Evolutionary conservation across 371 early-diverging fungal species (phyloP), one percentile per base, ranked within the genome.

Genomic region (Haplosporangium sp.): DNA sequence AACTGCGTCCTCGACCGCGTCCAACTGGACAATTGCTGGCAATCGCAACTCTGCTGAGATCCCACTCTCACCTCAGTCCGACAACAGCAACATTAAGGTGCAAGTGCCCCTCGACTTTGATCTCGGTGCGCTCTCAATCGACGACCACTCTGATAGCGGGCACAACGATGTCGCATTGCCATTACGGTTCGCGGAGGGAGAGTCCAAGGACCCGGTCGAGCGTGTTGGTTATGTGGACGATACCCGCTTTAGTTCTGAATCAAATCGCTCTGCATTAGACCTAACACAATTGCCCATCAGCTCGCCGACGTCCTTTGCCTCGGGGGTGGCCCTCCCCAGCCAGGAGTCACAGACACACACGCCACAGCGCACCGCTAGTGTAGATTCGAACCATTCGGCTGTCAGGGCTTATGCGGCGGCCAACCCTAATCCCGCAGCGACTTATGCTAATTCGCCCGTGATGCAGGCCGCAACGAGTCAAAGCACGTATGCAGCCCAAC

Each of bases 221-320:
- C 56, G 80, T 14, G 59, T 56, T 20, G 80, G 80, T 1, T 79
- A 79, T 46, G 80, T 55, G 5, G 80, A 79, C 36, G 80, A 72
- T 52, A 55, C 69, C 42, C 62, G 72, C 23, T 64, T 45, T 29
- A 29, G 29, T 69, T 53, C 79, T 46, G 79, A 64, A 41, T 67
- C 73, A n/a, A 59, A 82, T 56, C 55, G 66, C 57, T 57, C 66
- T 51, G 51, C 23, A 29, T 16, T 51, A 55, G 13, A 62, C 37
- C 8, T 48, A 45, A 14, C 52, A 45, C 21, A 29, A 62, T 38
- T 62, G 10, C 42, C 48, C 10, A 36, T 47, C 2, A 52, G 18
- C 38, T 38, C 36, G 6, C 47, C 18, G 6, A 40, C 36, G 6
- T 47, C 67, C n/a, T 67, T 67, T 63, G 68, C 52, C 9, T 58